Evolutionary conservation across 2,329 filamentous ascomycete species (phyloP).

Genomic region (Verticillium nubilum): DNA sequence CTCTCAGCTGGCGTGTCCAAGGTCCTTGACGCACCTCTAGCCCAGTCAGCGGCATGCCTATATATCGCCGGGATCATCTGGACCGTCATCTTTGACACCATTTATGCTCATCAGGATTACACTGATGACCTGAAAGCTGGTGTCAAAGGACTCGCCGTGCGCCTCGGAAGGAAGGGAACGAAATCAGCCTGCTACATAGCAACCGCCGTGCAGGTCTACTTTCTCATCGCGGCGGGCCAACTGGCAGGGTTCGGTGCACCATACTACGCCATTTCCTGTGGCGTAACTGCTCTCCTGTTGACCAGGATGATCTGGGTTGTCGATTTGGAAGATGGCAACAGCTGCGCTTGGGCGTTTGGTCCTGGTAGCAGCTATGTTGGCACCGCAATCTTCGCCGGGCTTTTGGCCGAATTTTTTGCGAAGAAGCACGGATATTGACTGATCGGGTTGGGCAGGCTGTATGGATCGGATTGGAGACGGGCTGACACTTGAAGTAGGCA

Average conservation of each 20-base stretch:
- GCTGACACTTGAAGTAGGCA: background rate
- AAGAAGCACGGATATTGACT: background rate
- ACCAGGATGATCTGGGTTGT: background rate
- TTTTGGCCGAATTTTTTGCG: background rate
- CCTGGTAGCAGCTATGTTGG: background rate
- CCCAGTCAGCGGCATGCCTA: conserved; percentile 17
- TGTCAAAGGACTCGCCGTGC: conserved; percentile 25
- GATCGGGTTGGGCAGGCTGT: background rate
- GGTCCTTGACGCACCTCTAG: background rate
- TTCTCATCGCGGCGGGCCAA: background rate
- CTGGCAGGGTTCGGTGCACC: background rate
- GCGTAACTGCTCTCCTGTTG: background rate
- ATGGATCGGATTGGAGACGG: background rate
- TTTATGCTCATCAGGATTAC: conserved; percentile 29
- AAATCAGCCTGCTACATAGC: conserved; percentile 7
- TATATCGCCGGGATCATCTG: conserved; percentile 22
- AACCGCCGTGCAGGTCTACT: conserved; percentile 1
- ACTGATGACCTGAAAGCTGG: conserved; percentile 25
- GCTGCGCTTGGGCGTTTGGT: conserved; percentile 2
- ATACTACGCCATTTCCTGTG: background rate
- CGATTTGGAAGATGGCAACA: conserved; percentile 1
- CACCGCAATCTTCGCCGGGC: background rate
- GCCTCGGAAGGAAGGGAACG: conserved; percentile 13
- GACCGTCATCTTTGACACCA: conserved; percentile 27
- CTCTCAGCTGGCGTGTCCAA: background rate